Evolutionary conservation across 2,329 filamentous ascomycete genomes (phyloP).

Genomic region (Alternaria atra): DNA sequence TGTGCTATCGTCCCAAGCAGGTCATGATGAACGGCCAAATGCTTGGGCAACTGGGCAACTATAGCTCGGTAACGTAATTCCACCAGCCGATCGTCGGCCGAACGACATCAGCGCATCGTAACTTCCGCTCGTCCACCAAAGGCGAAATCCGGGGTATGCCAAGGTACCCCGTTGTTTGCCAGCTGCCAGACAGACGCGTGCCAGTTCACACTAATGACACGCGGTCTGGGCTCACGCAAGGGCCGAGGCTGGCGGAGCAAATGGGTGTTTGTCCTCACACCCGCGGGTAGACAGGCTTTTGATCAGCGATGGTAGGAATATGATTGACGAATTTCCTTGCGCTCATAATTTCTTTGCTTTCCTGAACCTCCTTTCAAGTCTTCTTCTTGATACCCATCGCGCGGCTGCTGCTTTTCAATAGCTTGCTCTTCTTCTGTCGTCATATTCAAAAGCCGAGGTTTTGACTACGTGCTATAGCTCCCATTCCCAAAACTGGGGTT

Average conservation of each 20-base stretch:
- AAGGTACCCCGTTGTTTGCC: slow-evolving; percentile 13
- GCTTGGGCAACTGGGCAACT: slow-evolving; percentile 1
- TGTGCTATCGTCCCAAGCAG: background rate
- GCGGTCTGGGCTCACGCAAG: slow-evolving; percentile 38
- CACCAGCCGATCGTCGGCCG: slow-evolving; percentile 43
- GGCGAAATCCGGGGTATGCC: slow-evolving; percentile 40
- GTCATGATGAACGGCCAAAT: slow-evolving; percentile 5
- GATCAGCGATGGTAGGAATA: slow-evolving; percentile 22
- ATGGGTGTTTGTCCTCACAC: slow-evolving; percentile 37
- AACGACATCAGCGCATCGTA: slow-evolving; percentile 31
- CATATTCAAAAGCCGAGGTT: slow-evolving; percentile 8
- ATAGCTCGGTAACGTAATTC: slow-evolving; percentile 22
- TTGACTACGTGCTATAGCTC: background rate
- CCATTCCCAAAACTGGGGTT: background rate
- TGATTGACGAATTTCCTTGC: slow-evolving; percentile 35
- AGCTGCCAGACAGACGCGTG: slow-evolving; percentile 27
- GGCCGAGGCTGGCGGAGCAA: slow-evolving; percentile 47
- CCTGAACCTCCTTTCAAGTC: slow-evolving; percentile 9
- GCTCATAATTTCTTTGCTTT: slow-evolving; percentile 13
- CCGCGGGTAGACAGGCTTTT: slow-evolving; percentile 41
- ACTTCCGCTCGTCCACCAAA: slow-evolving; percentile 49
- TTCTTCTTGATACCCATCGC: slow-evolving; percentile 13
- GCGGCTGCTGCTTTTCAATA: slow-evolving; percentile 3
- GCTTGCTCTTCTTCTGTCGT: slow-evolving; percentile 29
- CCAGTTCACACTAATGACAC: slow-evolving; percentile 22